Evolutionary conservation across 2,329 filamentous ascomycete genomes (phyloP).

Genomic region (Colletotrichum scovillei): DNA sequence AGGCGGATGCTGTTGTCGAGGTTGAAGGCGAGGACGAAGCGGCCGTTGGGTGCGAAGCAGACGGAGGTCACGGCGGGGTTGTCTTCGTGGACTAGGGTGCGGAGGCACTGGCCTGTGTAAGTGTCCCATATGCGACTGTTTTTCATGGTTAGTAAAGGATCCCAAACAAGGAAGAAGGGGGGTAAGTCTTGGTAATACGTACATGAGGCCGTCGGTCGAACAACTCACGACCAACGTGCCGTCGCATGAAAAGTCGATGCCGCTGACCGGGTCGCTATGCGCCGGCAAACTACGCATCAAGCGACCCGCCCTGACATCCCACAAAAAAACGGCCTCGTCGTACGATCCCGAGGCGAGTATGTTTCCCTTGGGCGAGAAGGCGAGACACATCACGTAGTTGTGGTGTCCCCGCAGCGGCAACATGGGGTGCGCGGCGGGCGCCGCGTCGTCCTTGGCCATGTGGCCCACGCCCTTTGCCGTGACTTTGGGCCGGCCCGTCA

Average conservation of each 20-base stretch:
- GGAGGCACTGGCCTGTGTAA: conserved; percentile 91
- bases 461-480: conserved; percentile 49
- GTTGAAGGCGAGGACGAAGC: conserved; percentile 91
- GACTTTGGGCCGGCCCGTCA: conserved; percentile 67
- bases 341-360: conserved; percentile 96
- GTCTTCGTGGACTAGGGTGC: conserved; percentile 96
- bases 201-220: conserved; percentile 90
- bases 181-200: conserved; percentile 44
- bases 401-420: conserved; percentile 84
- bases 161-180: neutral
- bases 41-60: conserved; percentile 93
- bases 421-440: conserved; percentile 47
- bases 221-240: conserved; percentile 94
- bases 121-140: conserved; percentile 91
- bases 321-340: conserved; percentile 96
- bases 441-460: conserved; percentile 34
- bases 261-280: conserved; percentile 93
- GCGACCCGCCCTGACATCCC: conserved; percentile 90
- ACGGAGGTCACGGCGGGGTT: conserved; percentile 91
- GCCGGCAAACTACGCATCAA: conserved; percentile 93
- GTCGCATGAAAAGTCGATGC: conserved; percentile 92
- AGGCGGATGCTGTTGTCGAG: conserved; percentile 90
- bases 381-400: conserved; percentile 94
- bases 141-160: conserved; percentile 19
- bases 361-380: conserved; percentile 98